These are phyloP conservation scores for Amoeboaphelidium occidentale DNA, from an alignment of 371 early-diverging fungal genomes.

Conservation along the genomic window DNA sequence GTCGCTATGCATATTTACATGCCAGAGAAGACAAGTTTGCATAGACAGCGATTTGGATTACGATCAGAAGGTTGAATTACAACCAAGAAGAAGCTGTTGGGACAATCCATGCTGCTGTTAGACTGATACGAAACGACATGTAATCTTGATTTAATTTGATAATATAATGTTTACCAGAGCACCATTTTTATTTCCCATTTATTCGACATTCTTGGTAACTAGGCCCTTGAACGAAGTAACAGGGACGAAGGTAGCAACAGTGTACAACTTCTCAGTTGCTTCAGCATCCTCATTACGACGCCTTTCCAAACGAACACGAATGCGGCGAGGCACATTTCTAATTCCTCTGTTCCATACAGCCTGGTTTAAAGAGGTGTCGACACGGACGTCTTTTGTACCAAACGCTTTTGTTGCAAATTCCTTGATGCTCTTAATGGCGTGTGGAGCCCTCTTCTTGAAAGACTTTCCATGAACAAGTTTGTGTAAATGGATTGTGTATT, in stretches of 20 bases:
- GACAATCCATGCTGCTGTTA: no score
- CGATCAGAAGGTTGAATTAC: no score
- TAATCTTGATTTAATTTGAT: neutral
- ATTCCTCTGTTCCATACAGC: constrained; percentile 61
- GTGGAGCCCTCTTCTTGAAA: constrained; percentile 90
- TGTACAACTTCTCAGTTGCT: constrained; percentile 81
- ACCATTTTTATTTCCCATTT: neutral
- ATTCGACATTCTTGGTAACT: neutral
- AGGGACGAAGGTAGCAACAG: constrained; percentile 58
- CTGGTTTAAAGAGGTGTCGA: constrained; percentile 25
- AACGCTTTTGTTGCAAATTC: constrained; percentile 60
- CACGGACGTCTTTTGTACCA: constrained; percentile 41
- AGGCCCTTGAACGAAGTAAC: constrained; percentile 54
- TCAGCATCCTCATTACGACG: constrained; percentile 81
- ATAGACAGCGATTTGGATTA: no score
- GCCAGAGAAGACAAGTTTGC: no score
- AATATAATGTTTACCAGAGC: neutral
- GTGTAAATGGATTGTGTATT: constrained; percentile 86
- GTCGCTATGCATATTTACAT: no score
- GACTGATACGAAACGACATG: no score
- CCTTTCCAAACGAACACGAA: constrained; percentile 73
- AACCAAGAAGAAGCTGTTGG: no score
- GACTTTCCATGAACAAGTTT: constrained; percentile 48
- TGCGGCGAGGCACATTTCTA: constrained; percentile 67
- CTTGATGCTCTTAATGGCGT: constrained; percentile 71